Base-by-base conservation (phyloP, 805 yeast species). In the Starmerella vaccinii region DNA sequence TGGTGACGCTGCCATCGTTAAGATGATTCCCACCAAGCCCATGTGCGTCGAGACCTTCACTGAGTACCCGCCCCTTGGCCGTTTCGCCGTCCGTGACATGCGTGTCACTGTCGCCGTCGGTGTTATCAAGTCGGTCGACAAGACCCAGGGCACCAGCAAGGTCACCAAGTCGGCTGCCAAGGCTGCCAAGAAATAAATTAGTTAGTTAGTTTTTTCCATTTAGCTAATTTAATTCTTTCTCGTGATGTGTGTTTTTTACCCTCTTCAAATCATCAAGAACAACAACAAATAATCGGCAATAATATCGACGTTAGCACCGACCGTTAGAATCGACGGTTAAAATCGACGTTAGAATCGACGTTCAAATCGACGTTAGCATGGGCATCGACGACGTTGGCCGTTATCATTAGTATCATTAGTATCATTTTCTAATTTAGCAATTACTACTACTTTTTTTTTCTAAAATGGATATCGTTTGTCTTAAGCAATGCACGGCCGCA, bases 31-130 rank as follows among this genome's bases (percentile, higher is more conserved):
- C 64, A 71, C 84, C 66, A 88, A 84, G 79, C 89, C 95, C 67
- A 79, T 90, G 77, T 89, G 96, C 74, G 95, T 89, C 63, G 96
- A 90, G 76, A 78, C 90, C 64, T 90, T 81, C 82, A 75, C 81
- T 69, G 92, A 87, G 70, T 88, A 90, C 82, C 95, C 90, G 72
- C 95, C 94, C 76, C 75, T 90, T 73, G 92, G 95, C 76, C 88
- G 97, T 82, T 78, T 90, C 76, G 90, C 90, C 72, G 96, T 88
- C 81, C 89, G 97, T 84, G 97, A 88, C 78, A 88, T 88, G 97
- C 85, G 97, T 84, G 96, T 88, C 78, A 89, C 97, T 67, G 97
- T 89, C 68, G 97, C 97, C 72, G 97, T 89, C 72, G 97, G 97
- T 85, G 95, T 89, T 71, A 84, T 90, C 84, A 90, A 90, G 82